A percentile compares a stretch with the other conserved stretches of the same genome.
These are phyloP conservation scores for Oryza glaberrima DNA, from an alignment of 176 grass and related monocot species.

Conservation along the genomic window DNA sequence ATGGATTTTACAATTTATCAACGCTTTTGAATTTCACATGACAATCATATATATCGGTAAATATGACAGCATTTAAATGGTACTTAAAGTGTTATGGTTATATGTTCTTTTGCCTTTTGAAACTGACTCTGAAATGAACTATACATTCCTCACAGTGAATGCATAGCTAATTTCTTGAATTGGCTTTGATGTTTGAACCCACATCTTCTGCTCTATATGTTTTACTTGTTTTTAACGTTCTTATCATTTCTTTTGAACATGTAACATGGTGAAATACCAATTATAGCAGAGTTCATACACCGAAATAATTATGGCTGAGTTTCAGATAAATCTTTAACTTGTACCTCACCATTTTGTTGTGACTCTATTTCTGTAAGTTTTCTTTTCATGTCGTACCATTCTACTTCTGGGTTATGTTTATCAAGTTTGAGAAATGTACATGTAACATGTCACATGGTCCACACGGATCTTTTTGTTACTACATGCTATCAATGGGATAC, in stretches of 20 bases:
- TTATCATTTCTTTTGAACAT: constrained; percentile 23
- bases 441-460: neutral
- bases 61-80: neutral
- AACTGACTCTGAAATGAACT: neutral
- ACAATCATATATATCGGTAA: constrained; percentile 7
- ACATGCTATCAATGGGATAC: constrained; percentile 20
- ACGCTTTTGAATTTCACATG: neutral
- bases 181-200: neutral
- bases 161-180: neutral
- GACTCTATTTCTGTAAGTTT: constrained; percentile 16
- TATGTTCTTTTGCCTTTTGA: neutral
- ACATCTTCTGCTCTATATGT: neutral
- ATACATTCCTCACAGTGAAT: neutral
- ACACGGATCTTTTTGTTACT: constrained; percentile 10
- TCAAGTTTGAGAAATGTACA: constrained; percentile 2
- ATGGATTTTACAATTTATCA: constrained; percentile 1
- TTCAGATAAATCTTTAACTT: neutral
- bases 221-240: neutral
- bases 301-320: constrained; percentile 13
- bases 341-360: neutral
- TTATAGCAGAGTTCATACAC: neutral
- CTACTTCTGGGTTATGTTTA: neutral
- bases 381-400: constrained; percentile 11
- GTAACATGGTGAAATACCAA: neutral
- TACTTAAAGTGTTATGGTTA: neutral